Evolutionary conservation across 148 eudicot species (phyloP).

Genomic region (Silene latifolia): DNA sequence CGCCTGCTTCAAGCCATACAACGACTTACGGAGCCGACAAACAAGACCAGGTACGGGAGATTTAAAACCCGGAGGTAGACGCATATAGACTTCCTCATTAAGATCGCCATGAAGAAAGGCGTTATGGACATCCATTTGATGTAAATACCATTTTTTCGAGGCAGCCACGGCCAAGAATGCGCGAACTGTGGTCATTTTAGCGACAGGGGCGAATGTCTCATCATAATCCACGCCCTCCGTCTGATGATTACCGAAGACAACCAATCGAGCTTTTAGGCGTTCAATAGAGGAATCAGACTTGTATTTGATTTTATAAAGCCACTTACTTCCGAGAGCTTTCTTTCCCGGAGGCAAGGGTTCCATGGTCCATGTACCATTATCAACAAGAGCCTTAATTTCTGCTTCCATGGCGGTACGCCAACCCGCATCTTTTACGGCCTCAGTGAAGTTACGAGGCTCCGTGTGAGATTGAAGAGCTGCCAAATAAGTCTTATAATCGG

Average conservation of each 20-base stretch:
- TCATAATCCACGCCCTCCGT: too few relatives aligned
- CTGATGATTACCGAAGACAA: too few relatives aligned
- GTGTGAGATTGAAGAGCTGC: background rate
- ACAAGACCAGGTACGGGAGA: too few relatives aligned
- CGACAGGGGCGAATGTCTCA: too few relatives aligned
- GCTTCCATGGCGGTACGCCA: background rate
- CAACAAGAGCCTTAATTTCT: background rate
- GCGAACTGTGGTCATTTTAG: too few relatives aligned
- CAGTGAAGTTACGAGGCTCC: background rate
- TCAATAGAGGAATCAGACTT: background rate
- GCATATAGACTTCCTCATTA: too few relatives aligned
- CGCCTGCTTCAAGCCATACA: too few relatives aligned
- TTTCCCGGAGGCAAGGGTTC: background rate
- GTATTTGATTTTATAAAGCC: background rate
- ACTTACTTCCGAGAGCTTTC: background rate
- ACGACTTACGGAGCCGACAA: too few relatives aligned
- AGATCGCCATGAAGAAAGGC: too few relatives aligned
- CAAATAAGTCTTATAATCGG: background rate
- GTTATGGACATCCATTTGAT: too few relatives aligned
- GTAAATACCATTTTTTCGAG: too few relatives aligned
- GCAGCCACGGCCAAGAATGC: background rate
- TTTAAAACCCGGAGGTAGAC: too few relatives aligned
- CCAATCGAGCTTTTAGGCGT: background rate
- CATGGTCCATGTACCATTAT: background rate
- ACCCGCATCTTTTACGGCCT: background rate